These are phyloP conservation scores for Ceratobasidium papillatum DNA, from an alignment of 1,284 basidiomycete genomes.

Conservation along the genomic window DNA sequence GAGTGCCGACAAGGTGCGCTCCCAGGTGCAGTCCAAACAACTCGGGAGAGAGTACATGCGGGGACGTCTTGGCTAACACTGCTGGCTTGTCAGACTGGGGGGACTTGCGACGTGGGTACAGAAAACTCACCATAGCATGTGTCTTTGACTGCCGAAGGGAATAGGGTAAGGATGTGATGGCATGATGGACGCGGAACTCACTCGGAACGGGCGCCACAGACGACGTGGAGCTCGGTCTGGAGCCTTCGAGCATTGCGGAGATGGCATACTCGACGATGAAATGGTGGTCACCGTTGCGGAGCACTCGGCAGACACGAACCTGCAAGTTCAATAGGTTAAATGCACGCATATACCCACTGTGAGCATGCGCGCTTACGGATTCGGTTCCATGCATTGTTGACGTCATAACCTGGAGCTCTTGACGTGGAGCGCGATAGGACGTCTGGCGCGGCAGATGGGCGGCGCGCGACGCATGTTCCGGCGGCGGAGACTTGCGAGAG, in stretches of 20 bases:
- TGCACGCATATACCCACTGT: not conserved
- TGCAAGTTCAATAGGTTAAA: constrained; percentile 47
- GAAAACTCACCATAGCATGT: constrained; percentile 79
- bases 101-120: not conserved
- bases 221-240: constrained; percentile 76
- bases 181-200: constrained; percentile 53
- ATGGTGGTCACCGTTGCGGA: constrained; percentile 63
- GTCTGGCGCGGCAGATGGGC: not conserved
- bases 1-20: constrained; percentile 84
- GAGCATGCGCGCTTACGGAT: constrained; percentile 11
- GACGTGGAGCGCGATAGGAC: constrained; percentile 1
- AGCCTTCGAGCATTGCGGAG: constrained; percentile 81
- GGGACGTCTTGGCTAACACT: constrained; percentile 89
- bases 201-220: constrained; percentile 90
- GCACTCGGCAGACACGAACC: constrained; percentile 83
- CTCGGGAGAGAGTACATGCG: constrained; percentile 83
- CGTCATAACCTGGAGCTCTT: constrained; percentile 19
- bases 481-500: constrained; percentile 22
- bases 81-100: not conserved
- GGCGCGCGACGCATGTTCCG: not conserved
- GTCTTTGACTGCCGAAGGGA: constrained; percentile 77
- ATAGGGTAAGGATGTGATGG: not conserved
- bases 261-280: constrained; percentile 59
- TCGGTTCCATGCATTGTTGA: constrained; percentile 37
- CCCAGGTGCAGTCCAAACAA: constrained; percentile 88